Base-by-base conservation (phyloP, 2,329 filamentous ascomycete genomes). In the Cladosporium velox region DNA sequence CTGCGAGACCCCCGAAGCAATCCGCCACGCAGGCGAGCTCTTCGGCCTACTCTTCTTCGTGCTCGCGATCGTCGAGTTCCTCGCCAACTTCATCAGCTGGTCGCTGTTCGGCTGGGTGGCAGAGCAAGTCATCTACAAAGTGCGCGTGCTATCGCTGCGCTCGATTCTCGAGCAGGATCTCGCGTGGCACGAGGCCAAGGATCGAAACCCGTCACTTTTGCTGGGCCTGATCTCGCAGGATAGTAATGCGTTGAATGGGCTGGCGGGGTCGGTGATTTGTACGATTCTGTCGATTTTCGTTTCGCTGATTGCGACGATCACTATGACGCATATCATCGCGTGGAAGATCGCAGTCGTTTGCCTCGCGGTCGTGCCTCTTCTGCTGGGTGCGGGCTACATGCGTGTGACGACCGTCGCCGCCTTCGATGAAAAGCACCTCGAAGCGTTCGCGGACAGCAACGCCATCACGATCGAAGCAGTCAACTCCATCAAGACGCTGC, bases 271-370 rank as follows among this genome's bases (percentile, higher is more conserved):
- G 5, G 88, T 91, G 47, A 82, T 92, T 64, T 89, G 90, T 6
- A 90, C 88, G 0, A 78, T 91, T 24, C 86, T 91, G 66, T 88
- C 89, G 0, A 89, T 91, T 26, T 70, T 85, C 3, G 84, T 92
- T 68, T 91, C 90, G 75, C 86, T 92, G 32, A 69, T 91, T 18
- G 86, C 85, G 0, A 89, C 88, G 1, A 87, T 92, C 64, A 85
- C 90, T 34, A 74, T 92, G 11, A 87, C 89, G 0, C 88, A 91
- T 68, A 86, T 91, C 54, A 82, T 93, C 57, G 88, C 88, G 2
- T 93, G 90, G 91, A 90, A 87, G 72, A 91, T 93, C 67, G 90
- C 90, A 0, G 78, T 93, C 15, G 90, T 93, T 3, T 89, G 89
- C 64, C 81, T 93, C 6, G 84, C 89, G 0, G 82, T 87, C 10